phyloP scores from a whole-genome alignment of 306 rosid genomes.

The Betula pendula region DNA sequence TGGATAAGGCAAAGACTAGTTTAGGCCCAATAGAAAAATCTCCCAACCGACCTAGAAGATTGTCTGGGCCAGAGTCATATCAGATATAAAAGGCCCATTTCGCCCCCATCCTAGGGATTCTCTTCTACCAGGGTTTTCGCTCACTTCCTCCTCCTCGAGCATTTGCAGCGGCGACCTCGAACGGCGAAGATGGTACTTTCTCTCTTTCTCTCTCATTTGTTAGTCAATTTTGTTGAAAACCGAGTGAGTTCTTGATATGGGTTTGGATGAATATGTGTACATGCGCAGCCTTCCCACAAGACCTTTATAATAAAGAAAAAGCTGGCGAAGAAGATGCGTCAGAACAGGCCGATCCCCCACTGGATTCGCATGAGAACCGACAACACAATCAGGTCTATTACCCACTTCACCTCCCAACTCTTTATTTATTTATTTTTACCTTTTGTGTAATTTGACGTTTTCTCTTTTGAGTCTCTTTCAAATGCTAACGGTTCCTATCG shows the following conservation, averaged over 20 bases:
- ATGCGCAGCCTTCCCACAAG: constrained; percentile 82
- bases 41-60: background rate
- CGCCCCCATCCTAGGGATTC: background rate
- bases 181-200: constrained; percentile 45
- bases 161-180: constrained; percentile 9
- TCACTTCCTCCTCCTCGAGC: background rate
- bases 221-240: background rate
- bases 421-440: background rate
- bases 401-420: background rate
- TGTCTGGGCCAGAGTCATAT: background rate
- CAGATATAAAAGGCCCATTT: background rate
- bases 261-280: background rate
- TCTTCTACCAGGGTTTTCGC: constrained; percentile 3
- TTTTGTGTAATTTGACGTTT: too few species aligned
- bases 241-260: constrained; percentile 1
- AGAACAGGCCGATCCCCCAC: constrained; percentile 89
- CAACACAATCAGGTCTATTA: constrained; percentile 67
- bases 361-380: constrained; percentile 93
- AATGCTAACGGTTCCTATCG: background rate
- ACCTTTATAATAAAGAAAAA: constrained; percentile 90
- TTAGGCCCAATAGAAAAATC: background rate
- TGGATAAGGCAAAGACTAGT: too few species aligned
- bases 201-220: background rate
- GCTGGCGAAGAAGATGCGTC: constrained; percentile 94
- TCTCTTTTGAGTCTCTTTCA: background rate